Evolutionary conservation across 306 rosid genomes (phyloP).

Genomic region (Argentina anserina): DNA sequence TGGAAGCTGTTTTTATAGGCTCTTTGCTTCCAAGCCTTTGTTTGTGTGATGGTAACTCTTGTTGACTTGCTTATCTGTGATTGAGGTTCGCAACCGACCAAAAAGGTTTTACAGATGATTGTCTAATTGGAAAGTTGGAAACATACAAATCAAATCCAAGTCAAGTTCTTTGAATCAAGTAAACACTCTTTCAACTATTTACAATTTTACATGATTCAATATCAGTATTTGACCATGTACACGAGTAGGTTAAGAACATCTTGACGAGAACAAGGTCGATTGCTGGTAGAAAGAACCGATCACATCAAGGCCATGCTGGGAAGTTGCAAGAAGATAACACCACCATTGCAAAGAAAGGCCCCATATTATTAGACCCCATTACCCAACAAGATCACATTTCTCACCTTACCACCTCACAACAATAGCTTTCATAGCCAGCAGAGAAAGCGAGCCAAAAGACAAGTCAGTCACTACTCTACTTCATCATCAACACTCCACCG

Average conservation of each 20-base stretch:
- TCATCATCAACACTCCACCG: not conserved
- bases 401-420: not conserved
- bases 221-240: too few relatives aligned
- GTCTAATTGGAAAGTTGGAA: too few relatives aligned
- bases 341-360: too few relatives aligned
- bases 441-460: not conserved
- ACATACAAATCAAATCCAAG: not conserved
- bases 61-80: not conserved
- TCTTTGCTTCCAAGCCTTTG: not conserved
- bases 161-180: not conserved
- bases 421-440: constrained; percentile 1
- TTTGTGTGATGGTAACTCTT: not conserved
- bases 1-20: not conserved
- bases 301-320: not conserved
- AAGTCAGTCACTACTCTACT: not conserved
- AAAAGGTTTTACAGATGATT: too few relatives aligned
- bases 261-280: too few relatives aligned
- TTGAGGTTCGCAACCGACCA: not conserved
- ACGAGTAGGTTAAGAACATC: too few relatives aligned
- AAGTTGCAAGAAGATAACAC: not conserved
- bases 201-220: too few relatives aligned
- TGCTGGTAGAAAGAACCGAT: not conserved
- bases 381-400: not conserved
- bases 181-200: too few relatives aligned
- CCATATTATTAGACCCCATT: not conserved